A percentile compares a stretch with the other conserved stretches of the same genome.
Conservation (phyloP, 768 basidiomycete species). For the Kwoniella sp. region DNA sequence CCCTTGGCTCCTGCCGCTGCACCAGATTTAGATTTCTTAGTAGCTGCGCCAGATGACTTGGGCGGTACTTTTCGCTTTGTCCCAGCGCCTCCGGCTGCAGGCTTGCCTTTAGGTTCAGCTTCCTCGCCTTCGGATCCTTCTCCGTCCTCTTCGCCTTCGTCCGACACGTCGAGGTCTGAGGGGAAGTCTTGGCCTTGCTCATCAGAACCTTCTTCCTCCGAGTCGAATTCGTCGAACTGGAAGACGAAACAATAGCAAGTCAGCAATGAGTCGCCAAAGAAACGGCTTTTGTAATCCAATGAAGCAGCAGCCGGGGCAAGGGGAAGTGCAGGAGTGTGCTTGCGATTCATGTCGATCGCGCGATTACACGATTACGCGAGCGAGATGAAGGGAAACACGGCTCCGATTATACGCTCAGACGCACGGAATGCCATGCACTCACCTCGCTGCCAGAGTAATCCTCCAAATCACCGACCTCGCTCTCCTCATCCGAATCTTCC, state of each 20-base stretch:
- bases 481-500: conserved; percentile 70
- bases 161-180: conserved; percentile 50
- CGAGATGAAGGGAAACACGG: no score
- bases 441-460: conserved; percentile 52
- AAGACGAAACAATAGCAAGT: not conserved
- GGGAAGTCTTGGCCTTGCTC: conserved; percentile 48
- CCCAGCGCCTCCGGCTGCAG: conserved; percentile 23
- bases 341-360: no score
- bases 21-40: conserved; percentile 1
- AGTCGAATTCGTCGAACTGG: conserved; percentile 52
- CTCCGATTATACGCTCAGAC: no score
- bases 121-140: conserved; percentile 54
- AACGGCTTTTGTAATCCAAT: no score
- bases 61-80: conserved; percentile 52
- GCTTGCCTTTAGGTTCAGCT: conserved; percentile 66
- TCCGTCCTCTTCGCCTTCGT: conserved; percentile 58
- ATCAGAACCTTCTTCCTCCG: conserved; percentile 48
- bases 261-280: no score
- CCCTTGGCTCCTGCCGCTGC: conserved; percentile 30
- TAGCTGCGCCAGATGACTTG: not conserved
- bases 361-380: no score
- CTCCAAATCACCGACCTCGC: conserved; percentile 71
- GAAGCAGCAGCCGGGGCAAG: no score
- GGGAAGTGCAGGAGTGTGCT: no score
- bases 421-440: no score